Evolutionary conservation across 2,329 filamentous ascomycete genomes (phyloP), one percentile per base, ranked within the genome.

Genomic region (Harringtonia aguacate): DNA sequence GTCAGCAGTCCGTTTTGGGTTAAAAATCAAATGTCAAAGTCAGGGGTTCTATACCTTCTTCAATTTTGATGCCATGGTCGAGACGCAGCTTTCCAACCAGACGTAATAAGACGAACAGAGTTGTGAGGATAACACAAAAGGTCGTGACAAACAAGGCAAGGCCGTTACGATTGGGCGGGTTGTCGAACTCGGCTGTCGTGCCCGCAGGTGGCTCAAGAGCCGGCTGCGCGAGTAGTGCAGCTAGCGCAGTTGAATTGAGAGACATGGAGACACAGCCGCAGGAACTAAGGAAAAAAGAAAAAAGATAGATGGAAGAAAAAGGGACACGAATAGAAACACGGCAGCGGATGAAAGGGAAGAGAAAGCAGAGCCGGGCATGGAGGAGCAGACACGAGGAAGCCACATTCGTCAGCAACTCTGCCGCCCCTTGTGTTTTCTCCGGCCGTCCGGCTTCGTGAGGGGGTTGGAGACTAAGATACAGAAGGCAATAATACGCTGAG

Each of bases 71-170:
- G 8, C 38, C 27, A 9, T 33, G 28, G 5, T 27, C 39, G 29
- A 33, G 17, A 22, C 29, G 39, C 2, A 15, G 15, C 21, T 39
- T 39, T 28, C 36, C 45, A 18, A 44, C 44, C 9, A 36, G 9
- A 12, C 50, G 48, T 15, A 48, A 22, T 13, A 43, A 58, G 9
- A 49, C 43, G 44, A 60, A 61, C 5, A 40, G 27, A 3, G 50
- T 54, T 29, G 49, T 45, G 21, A 50, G 42, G 4, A 59, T 51
- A 12, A 56, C 48, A 30, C 44, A 50, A 10, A 43, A 33, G 20
- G 34, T 38, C 36, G 40, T 46, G 36, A 50, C 44, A 13, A 27
- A 31, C 29, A 29, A 24, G 20, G 49, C 49, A 21, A 48, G 31
- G 17, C 22, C 42, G 35, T 50, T 50, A 13, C 36, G 14, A 35